These are phyloP conservation scores for Decorospora gaudefroyi DNA, from an alignment of 2,329 filamentous ascomycete genomes.

Conservation along the genomic window DNA sequence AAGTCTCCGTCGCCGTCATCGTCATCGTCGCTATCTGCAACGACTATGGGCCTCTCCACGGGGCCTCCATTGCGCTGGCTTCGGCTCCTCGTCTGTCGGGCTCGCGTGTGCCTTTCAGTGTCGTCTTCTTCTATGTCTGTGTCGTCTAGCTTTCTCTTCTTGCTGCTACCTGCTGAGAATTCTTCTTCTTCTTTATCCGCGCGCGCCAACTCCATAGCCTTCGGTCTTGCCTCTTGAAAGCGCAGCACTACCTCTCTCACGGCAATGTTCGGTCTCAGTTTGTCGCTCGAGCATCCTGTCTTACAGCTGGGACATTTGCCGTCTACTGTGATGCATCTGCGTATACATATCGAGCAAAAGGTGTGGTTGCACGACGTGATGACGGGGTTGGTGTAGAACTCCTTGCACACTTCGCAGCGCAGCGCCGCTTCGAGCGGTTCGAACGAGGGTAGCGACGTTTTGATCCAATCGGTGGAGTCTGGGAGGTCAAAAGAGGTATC, in stretches of 20 bases:
- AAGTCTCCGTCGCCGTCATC: conserved; percentile 53
- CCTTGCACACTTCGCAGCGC: conserved; percentile 96
- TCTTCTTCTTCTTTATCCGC: conserved; percentile 41
- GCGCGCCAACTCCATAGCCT: conserved; percentile 67
- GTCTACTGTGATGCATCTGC: conserved; percentile 78
- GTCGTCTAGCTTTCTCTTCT: conserved; percentile 58
- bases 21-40: conserved; percentile 49
- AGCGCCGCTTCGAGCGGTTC: conserved; percentile 78
- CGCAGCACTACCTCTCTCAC: conserved; percentile 82
- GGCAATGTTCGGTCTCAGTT: conserved; percentile 80
- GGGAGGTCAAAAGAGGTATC: conserved; percentile 55
- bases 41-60: conserved; percentile 40
- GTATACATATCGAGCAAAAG: conserved; percentile 95
- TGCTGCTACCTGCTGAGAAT: conserved; percentile 19
- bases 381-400: conserved; percentile 94
- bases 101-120: conserved; percentile 42
- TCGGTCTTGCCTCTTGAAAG: conserved; percentile 68
- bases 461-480: conserved; percentile 84
- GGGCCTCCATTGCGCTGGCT: conserved; percentile 40
- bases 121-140: conserved; percentile 53
- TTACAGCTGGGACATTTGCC: conserved; percentile 89
- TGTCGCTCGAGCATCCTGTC: conserved; percentile 76
- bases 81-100: conserved; percentile 48
- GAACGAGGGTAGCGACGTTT: conserved; percentile 68
- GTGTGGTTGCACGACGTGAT: conserved; percentile 94